phyloP scores from a whole-genome alignment of 2,329 filamentous ascomycete species.

The Calonectria crousiana region DNA sequence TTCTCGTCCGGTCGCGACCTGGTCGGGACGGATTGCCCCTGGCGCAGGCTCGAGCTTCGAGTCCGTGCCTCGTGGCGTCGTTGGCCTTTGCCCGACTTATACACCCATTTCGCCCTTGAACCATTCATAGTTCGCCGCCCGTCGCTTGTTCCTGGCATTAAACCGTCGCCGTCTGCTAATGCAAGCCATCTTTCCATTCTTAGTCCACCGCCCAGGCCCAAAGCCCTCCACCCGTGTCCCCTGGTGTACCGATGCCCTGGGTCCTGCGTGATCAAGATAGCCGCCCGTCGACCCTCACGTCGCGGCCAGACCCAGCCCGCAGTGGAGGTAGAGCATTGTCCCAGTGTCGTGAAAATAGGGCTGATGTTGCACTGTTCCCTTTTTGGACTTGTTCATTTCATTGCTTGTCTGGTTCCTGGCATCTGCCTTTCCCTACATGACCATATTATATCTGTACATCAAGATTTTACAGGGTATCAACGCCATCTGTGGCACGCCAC shows the following conservation, averaged over 20 bases:
- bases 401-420: neutral
- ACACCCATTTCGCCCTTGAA: neutral
- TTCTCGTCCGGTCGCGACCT: constrained; percentile 9
- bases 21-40: neutral
- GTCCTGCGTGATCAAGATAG: constrained; percentile 15
- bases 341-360: constrained; percentile 2
- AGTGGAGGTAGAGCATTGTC: neutral
- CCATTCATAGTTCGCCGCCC: neutral
- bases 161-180: neutral
- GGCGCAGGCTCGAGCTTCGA: neutral
- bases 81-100: neutral
- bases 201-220: neutral
- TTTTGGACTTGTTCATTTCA: constrained; percentile 2
- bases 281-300: constrained; percentile 4
- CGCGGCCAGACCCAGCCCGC: neutral
- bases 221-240: neutral
- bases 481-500: neutral
- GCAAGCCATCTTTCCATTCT: constrained; percentile 20
- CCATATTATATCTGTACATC: constrained; percentile 26
- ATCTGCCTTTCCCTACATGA: constrained; percentile 1
- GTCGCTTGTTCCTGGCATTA: constrained; percentile 9
- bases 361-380: neutral
- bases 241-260: constrained; percentile 16
- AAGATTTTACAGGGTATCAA: constrained; percentile 25
- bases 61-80: neutral